Conservation (phyloP, 495 filamentous ascomycete genomes). For the Diplogelasinospora grovesii region DNA sequence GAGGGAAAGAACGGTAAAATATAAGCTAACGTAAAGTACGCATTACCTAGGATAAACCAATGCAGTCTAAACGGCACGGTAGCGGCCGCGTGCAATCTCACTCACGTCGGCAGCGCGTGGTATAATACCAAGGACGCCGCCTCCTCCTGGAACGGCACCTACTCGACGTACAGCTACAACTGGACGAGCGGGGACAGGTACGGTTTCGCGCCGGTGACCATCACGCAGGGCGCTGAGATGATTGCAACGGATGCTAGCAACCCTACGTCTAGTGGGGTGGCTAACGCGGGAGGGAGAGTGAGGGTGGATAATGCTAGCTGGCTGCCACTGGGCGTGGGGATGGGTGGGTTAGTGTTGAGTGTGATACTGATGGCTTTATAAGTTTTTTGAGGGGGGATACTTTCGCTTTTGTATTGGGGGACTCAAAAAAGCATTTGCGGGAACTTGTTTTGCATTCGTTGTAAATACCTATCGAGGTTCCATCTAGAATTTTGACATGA, state of each 20-base stretch:
- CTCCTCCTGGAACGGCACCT: slow-evolving; percentile 23
- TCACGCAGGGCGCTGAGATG: slow-evolving; percentile 19
- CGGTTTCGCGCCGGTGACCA: slow-evolving; percentile 22
- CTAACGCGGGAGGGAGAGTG: too few relatives aligned
- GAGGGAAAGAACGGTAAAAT: background rate
- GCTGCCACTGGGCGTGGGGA: too few relatives aligned
- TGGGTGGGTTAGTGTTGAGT: too few relatives aligned
- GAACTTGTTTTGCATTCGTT: too few relatives aligned
- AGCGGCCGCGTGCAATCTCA: slow-evolving; percentile 17
- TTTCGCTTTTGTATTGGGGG: too few relatives aligned
- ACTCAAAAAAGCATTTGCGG: too few relatives aligned
- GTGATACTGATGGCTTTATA: too few relatives aligned
- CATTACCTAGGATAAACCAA: background rate
- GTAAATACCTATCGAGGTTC: too few relatives aligned
- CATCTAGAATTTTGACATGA: too few relatives aligned
- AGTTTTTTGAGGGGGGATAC: too few relatives aligned
- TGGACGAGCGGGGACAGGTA: slow-evolving; percentile 23
- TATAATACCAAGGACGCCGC: slow-evolving; percentile 14
- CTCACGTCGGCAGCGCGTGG: slow-evolving; percentile 19
- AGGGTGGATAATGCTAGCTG: too few relatives aligned
- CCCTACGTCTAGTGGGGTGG: slow-evolving; percentile 9
- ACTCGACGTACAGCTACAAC: slow-evolving; percentile 20
- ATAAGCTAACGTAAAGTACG: background rate
- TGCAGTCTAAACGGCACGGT: slow-evolving; percentile 17
- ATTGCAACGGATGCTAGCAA: background rate